Evolutionary conservation across 495 filamentous ascomycete species (phyloP).

Genomic region (Achaetomiella virescens): DNA sequence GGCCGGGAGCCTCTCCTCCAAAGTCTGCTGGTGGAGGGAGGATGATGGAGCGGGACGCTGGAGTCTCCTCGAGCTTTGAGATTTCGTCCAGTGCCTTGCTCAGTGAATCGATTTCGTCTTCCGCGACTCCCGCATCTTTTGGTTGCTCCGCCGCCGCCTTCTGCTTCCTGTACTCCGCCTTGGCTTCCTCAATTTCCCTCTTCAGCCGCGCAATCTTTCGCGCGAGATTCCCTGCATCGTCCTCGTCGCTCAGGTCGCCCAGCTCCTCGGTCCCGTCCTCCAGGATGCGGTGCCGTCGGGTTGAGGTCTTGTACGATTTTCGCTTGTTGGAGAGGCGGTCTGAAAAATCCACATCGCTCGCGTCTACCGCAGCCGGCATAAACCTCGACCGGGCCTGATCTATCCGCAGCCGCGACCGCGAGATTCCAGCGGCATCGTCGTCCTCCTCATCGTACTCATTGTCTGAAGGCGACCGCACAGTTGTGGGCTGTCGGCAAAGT

Average conservation of each 20-base stretch:
- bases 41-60: constrained; percentile 22
- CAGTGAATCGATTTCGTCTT: constrained; percentile 48
- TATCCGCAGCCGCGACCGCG: constrained; percentile 64
- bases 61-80: constrained; percentile 32
- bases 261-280: constrained; percentile 57
- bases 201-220: constrained; percentile 70
- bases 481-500: constrained; percentile 48
- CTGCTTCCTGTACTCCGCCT: constrained; percentile 55
- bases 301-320: constrained; percentile 71
- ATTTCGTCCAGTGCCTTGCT: constrained; percentile 60
- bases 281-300: constrained; percentile 53
- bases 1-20: constrained; percentile 3
- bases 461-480: constrained; percentile 58
- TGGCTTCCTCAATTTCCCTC: constrained; percentile 73
- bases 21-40: constrained; percentile 16
- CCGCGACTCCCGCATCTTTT: constrained; percentile 26
- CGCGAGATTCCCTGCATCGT: constrained; percentile 63
- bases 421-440: constrained; percentile 60
- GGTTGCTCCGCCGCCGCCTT: constrained; percentile 33
- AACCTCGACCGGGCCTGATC: constrained; percentile 76
- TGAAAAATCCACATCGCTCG: constrained; percentile 72
- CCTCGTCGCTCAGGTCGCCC: constrained; percentile 54
- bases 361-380: constrained; percentile 65
- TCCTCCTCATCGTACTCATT: constrained; percentile 59
- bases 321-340: constrained; percentile 72